Evolutionary conservation across 2,329 filamentous ascomycete species (phyloP).

Genomic region (Claviceps africana): DNA sequence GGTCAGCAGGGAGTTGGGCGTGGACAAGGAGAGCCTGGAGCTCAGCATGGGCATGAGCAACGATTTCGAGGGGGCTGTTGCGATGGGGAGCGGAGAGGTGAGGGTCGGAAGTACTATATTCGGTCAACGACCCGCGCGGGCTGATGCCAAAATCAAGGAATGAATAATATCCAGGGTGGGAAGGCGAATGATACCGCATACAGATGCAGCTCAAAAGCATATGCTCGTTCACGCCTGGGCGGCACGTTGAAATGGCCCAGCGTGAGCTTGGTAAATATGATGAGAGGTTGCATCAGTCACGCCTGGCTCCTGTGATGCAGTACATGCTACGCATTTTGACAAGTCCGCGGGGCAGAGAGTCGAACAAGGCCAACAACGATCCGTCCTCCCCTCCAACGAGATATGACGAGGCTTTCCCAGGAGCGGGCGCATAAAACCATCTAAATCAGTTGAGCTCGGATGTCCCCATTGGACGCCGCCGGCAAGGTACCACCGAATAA

Average conservation of each 20-base stretch:
- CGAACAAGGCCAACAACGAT: no score
- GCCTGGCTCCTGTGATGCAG: no score
- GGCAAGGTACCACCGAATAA: neutral
- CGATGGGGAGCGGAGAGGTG: constrained; percentile 75
- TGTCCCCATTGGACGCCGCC: neutral
- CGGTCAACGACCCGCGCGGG: constrained; percentile 64
- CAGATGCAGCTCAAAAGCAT: no score
- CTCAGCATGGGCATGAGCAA: constrained; percentile 98
- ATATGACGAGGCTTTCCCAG: neutral
- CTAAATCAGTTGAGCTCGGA: neutral
- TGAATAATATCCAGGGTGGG: constrained; percentile 18
- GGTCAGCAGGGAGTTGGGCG: constrained; percentile 39
- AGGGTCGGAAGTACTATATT: constrained; percentile 91
- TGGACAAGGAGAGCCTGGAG: constrained; percentile 49
- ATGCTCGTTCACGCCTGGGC: no score
- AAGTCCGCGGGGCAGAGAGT: no score
- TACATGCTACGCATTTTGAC: no score
- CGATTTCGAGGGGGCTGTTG: constrained; percentile 83
- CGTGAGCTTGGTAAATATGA: no score
- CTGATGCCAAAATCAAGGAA: constrained; percentile 56
- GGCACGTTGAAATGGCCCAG: no score
- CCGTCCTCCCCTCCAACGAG: no score
- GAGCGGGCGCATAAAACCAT: neutral
- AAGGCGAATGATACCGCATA: neutral
- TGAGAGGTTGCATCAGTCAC: no score